phyloP scores from a whole-genome alignment of 495 filamentous ascomycete species.

The Apiosordaria backusii region DNA sequence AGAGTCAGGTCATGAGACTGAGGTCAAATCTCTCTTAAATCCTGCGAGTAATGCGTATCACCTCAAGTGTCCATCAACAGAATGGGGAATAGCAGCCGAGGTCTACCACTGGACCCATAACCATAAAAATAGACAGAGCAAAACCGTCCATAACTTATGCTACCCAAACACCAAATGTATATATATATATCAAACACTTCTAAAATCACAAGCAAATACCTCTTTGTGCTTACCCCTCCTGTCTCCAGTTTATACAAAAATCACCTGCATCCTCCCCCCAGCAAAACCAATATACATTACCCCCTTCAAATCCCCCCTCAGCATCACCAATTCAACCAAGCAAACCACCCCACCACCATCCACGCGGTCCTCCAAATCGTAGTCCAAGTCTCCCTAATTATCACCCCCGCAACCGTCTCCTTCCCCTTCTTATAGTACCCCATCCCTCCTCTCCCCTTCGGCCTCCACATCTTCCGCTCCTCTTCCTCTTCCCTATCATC shows the following conservation, averaged over 20 bases:
- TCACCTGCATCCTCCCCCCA: not conserved
- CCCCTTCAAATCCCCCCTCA: not conserved
- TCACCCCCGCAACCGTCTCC: conserved; percentile 19
- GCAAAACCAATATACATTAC: not conserved
- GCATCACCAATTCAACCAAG: conserved; percentile 32
- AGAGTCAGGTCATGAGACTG: not conserved
- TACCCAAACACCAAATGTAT: not conserved
- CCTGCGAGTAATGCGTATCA: not conserved
- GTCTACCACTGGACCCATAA: not conserved
- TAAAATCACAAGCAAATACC: not conserved
- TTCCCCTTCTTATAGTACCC: conserved; percentile 13
- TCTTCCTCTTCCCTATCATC: conserved; percentile 39
- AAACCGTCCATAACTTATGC: not conserved
- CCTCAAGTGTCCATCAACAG: no score
- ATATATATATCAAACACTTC: not conserved
- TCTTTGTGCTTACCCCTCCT: not conserved
- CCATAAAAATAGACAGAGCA: not conserved
- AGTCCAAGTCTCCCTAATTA: conserved; percentile 45
- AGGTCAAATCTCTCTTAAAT: not conserved
- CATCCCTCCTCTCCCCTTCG: not conserved
- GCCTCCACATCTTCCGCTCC: conserved; percentile 16
- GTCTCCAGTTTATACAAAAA: not conserved
- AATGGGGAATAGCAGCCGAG: not conserved
- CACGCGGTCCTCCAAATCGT: conserved; percentile 41
- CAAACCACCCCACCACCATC: conserved; percentile 45